Percentiles rank a stretch among this genome's conserved stretches.
These are phyloP conservation scores for Fusarium nisikadoi DNA, from an alignment of 2,329 filamentous ascomycete species.

Conservation along the genomic window DNA sequence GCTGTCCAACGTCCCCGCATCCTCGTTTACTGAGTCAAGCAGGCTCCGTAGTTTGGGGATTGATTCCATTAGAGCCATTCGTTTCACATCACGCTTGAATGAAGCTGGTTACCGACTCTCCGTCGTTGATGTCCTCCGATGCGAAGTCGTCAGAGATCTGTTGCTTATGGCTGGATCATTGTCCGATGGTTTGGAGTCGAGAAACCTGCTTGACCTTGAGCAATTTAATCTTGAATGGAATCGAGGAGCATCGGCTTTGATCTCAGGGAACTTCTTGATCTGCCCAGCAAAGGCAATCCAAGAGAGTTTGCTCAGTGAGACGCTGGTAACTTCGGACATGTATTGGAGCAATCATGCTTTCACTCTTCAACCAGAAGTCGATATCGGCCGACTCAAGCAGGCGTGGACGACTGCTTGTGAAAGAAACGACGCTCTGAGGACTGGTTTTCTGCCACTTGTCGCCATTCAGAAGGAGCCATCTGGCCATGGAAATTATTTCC, in stretches of 20 bases:
- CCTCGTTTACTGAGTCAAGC: not conserved
- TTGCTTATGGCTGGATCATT: not conserved
- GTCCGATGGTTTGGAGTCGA: not conserved
- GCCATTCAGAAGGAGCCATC: not conserved
- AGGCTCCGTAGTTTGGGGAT: conserved; percentile 4
- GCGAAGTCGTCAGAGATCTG: conserved; percentile 3
- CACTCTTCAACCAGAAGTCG: not conserved
- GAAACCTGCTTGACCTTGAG: not conserved
- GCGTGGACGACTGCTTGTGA: not conserved
- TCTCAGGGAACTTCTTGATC: conserved; percentile 1
- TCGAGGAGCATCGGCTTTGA: not conserved
- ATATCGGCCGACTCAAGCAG: not conserved
- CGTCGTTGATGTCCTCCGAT: conserved; percentile 5
- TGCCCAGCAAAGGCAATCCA: conserved; percentile 1
- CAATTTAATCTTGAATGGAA: conserved; percentile 5
- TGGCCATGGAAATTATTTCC: not conserved
- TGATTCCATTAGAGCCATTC: conserved; percentile 8
- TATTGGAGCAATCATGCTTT: conserved; percentile 6
- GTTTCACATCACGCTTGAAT: conserved; percentile 1
- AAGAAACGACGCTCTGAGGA: not conserved
- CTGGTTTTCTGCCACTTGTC: not conserved
- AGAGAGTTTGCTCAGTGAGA: not conserved
- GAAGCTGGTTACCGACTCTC: not conserved
- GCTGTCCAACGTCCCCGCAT: not conserved
- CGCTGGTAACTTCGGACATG: not conserved